phyloP scores from a whole-genome alignment of 2,329 filamentous ascomycete genomes.

The Fusarium brachygibbosum region DNA sequence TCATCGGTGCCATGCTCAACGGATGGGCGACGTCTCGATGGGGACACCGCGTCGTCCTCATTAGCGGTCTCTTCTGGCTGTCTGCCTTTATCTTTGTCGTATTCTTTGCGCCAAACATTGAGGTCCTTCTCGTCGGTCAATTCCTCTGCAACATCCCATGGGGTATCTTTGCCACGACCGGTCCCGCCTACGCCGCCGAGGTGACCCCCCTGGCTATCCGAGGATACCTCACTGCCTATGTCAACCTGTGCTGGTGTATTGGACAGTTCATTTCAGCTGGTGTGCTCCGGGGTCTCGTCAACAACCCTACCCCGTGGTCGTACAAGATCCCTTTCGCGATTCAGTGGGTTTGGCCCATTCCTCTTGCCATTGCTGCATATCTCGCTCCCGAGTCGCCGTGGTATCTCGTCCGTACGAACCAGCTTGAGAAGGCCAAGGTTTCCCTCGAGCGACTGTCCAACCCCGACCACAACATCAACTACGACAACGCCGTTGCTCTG shows the following conservation, averaged over 20 bases:
- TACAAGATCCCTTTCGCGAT: slow-evolving; percentile 59
- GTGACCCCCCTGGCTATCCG: slow-evolving; percentile 59
- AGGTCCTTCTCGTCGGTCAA: slow-evolving; percentile 60
- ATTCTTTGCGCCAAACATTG: slow-evolving; percentile 62
- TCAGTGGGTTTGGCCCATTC: slow-evolving; percentile 58
- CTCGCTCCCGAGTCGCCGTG: slow-evolving; percentile 57
- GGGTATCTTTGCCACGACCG: slow-evolving; percentile 62
- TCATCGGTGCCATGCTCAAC: slow-evolving; percentile 58
- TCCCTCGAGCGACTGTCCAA: slow-evolving; percentile 53
- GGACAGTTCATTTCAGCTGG: slow-evolving; percentile 60
- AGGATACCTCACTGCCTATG: slow-evolving; percentile 59
- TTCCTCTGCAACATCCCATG: slow-evolving; percentile 62
- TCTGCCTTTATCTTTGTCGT: slow-evolving; percentile 62
- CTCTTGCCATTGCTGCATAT: slow-evolving; percentile 51
- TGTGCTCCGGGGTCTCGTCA: slow-evolving; percentile 56
- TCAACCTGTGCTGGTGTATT: slow-evolving; percentile 61
- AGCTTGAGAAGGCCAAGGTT: slow-evolving; percentile 52
- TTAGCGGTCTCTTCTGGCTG: slow-evolving; percentile 58
- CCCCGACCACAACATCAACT: slow-evolving; percentile 52
- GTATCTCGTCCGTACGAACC: slow-evolving; percentile 53
- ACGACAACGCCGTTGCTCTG: slow-evolving; percentile 56
- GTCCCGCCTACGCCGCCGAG: slow-evolving; percentile 60
- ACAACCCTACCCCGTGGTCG: slow-evolving; percentile 53
- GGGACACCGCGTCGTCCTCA: slow-evolving; percentile 61
- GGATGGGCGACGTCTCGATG: slow-evolving; percentile 58